Conservation (phyloP, 106 monocot genomes). For the Iris macrosiphon region DNA sequence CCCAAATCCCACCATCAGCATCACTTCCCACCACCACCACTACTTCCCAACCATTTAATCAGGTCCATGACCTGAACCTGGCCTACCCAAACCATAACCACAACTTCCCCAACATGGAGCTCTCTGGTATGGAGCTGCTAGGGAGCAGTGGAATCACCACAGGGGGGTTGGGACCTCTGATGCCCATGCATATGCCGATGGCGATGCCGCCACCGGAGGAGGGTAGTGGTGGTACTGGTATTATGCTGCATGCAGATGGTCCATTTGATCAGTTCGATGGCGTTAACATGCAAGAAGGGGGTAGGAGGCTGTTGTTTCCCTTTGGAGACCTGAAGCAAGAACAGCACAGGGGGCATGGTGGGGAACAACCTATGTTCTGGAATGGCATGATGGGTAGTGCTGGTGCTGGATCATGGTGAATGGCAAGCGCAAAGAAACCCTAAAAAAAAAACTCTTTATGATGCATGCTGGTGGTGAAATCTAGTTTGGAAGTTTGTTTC, state of each 20-base stretch:
- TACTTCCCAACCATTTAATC: slow-evolving; percentile 2
- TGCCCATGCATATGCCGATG: not conserved
- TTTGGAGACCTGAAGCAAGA: slow-evolving; percentile 31
- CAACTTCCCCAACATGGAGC: not conserved
- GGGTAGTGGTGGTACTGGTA: not conserved
- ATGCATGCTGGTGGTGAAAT: no score
- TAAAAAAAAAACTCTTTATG: no score
- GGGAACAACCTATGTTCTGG: slow-evolving; percentile 40
- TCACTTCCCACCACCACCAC: slow-evolving; percentile 6
- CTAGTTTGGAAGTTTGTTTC: no score
- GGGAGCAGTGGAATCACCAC: not conserved
- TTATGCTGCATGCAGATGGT: not conserved
- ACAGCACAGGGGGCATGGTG: slow-evolving; percentile 25
- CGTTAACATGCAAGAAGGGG: not conserved
- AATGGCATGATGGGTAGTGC: slow-evolving; percentile 37
- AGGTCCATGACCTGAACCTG: no score
- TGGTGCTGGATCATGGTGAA: slow-evolving; percentile 4
- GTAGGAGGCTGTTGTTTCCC: slow-evolving; percentile 10
- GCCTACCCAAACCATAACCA: not conserved
- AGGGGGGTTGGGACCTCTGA: not conserved
- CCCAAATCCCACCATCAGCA: no score
- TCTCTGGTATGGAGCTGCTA: not conserved
- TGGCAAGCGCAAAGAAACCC: not conserved
- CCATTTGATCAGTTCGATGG: not conserved
- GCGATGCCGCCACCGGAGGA: not conserved